Evolutionary conservation across 805 yeast species (phyloP).

Genomic region (Saccharomycopsis malanga): DNA sequence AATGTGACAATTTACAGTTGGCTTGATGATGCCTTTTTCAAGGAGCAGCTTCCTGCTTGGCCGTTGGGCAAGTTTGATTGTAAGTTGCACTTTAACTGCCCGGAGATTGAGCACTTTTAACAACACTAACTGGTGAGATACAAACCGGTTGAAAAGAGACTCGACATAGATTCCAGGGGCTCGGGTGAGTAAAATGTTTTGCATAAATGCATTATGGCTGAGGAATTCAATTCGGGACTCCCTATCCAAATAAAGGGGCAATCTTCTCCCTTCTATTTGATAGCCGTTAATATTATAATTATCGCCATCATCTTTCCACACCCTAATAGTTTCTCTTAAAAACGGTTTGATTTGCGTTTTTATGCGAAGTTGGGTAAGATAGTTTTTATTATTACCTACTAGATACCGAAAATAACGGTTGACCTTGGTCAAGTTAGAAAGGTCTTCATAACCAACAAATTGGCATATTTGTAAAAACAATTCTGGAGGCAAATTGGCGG

Average conservation of each 20-base stretch:
- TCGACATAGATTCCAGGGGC: conserved; percentile 1
- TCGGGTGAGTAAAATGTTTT: conserved; percentile 1
- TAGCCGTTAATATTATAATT: too few species aligned
- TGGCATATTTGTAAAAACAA: not conserved
- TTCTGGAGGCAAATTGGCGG: not conserved
- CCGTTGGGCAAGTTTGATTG: not conserved
- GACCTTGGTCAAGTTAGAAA: not conserved
- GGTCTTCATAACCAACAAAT: not conserved
- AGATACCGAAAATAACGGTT: not conserved
- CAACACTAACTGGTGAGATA: conserved; percentile 5
- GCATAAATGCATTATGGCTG: not conserved
- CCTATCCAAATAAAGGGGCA: not conserved
- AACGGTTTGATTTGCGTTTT: not conserved
- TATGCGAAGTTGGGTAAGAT: conserved; percentile 1
- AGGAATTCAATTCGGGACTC: not conserved
- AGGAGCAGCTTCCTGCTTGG: conserved; percentile 4
- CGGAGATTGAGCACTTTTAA: not conserved
- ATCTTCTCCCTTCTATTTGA: too few species aligned
- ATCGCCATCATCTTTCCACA: not conserved
- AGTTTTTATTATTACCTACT: not conserved
- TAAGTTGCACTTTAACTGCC: not conserved
- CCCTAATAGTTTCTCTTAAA: not conserved
- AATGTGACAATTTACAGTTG: not conserved
- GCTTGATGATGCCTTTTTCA: conserved; percentile 6
- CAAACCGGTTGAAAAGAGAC: conserved; percentile 1